A percentile compares a stretch with the other conserved stretches of the same genome.
These are phyloP conservation scores for Terana coerulea DNA, from an alignment of 768 basidiomycete species.

Conservation along the genomic window DNA sequence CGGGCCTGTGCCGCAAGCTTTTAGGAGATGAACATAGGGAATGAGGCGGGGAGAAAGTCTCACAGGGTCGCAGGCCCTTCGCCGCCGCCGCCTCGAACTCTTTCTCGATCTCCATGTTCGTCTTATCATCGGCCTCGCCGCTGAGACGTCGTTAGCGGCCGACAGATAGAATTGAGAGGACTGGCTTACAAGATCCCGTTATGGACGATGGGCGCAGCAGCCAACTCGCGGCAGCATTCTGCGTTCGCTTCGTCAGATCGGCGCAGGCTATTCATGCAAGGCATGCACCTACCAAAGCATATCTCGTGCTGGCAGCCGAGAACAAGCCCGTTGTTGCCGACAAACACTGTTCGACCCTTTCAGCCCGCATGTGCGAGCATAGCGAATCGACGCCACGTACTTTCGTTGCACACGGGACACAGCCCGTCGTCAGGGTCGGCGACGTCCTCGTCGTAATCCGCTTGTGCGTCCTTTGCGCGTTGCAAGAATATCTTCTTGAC, in stretches of 20 bases:
- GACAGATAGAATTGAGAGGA: background rate
- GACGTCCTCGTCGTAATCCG: constrained; percentile 49
- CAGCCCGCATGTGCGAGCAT: too few species aligned
- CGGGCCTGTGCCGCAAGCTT: constrained; percentile 42
- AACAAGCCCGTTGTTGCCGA: constrained; percentile 51
- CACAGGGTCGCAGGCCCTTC: constrained; percentile 59
- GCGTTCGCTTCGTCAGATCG: background rate
- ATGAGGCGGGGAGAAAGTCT: constrained; percentile 13
- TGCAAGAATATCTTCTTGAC: constrained; percentile 38
- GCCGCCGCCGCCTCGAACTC: constrained; percentile 52
- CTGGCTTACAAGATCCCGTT: constrained; percentile 55
- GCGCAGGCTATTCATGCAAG: background rate
- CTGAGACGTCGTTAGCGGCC: constrained; percentile 26
- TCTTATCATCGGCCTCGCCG: constrained; percentile 51
- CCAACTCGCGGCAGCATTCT: constrained; percentile 57
- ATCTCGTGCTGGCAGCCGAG: constrained; percentile 65
- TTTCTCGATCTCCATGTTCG: constrained; percentile 52
- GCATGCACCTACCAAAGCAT: constrained; percentile 44
- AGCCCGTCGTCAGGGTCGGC: constrained; percentile 38
- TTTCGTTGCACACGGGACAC: constrained; percentile 68
- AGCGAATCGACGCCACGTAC: constrained; percentile 28
- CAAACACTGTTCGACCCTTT: constrained; percentile 47
- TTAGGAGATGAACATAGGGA: background rate
- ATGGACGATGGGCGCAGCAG: constrained; percentile 48
- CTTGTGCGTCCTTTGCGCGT: constrained; percentile 42